phyloP scores from a whole-genome alignment of 2,329 filamentous ascomycete genomes.

The Trichoderma endophyticum region DNA sequence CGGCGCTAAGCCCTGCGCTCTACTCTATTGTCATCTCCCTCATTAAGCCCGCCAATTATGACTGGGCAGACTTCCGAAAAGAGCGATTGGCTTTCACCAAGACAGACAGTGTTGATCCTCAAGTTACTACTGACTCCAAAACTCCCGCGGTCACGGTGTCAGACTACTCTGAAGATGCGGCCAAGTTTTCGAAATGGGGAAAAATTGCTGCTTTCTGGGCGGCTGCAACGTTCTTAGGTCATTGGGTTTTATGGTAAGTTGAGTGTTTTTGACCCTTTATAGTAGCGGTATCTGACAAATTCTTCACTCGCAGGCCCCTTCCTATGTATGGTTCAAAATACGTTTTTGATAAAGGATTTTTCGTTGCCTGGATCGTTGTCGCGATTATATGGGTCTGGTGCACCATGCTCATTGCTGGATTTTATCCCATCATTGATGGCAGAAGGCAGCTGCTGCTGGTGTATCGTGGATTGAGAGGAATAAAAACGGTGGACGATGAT shows the following conservation, averaged over 20 bases:
- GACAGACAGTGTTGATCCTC: neutral
- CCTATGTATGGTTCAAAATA: slow-evolving; percentile 53
- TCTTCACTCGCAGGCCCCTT: slow-evolving; percentile 36
- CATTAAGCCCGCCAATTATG: slow-evolving; percentile 40
- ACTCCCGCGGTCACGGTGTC: slow-evolving; percentile 26
- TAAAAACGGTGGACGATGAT: neutral
- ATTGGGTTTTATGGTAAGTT: slow-evolving; percentile 50
- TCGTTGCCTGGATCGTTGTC: slow-evolving; percentile 48
- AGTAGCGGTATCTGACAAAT: neutral
- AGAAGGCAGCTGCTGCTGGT: slow-evolving; percentile 27
- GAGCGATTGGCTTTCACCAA: slow-evolving; percentile 39
- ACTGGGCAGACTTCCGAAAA: slow-evolving; percentile 40
- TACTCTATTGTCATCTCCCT: slow-evolving; percentile 48
- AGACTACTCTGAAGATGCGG: slow-evolving; percentile 31
- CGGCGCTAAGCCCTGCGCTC: slow-evolving; percentile 39
- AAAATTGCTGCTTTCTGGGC: slow-evolving; percentile 46
- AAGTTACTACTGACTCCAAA: slow-evolving; percentile 16
- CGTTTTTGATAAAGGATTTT: slow-evolving; percentile 48
- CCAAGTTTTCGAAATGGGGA: slow-evolving; percentile 45
- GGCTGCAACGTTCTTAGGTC: slow-evolving; percentile 48
- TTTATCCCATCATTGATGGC: slow-evolving; percentile 50
- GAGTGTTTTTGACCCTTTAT: neutral
- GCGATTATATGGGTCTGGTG: slow-evolving; percentile 53
- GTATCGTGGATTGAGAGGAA: slow-evolving; percentile 19
- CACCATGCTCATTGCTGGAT: slow-evolving; percentile 46